Conservation (phyloP, 176 grass and related monocot species). For the Ensete ventricosum region DNA sequence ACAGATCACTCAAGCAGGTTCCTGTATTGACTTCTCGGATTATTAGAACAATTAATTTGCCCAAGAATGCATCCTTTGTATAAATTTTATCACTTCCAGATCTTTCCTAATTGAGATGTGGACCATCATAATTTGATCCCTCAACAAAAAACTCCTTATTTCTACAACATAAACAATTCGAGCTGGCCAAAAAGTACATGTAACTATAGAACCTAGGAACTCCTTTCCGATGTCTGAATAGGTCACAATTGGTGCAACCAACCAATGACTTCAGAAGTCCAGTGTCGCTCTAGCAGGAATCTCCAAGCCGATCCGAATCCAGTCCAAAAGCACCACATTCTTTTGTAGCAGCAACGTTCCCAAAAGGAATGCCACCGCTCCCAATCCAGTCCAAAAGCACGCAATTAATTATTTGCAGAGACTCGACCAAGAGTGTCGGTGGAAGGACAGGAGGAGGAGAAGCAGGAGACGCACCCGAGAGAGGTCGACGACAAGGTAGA, state of each 20-base stretch:
- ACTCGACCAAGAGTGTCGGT: neutral
- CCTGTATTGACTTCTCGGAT: too few species aligned
- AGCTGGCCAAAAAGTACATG: neutral
- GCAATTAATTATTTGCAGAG: neutral
- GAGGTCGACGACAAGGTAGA: constrained; percentile 84
- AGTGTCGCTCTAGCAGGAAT: neutral
- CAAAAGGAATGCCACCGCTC: neutral
- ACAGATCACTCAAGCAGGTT: too few species aligned
- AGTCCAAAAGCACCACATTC: too few species aligned
- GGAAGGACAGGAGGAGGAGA: neutral
- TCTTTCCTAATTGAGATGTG: neutral
- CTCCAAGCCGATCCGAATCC: neutral
- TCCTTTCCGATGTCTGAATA: neutral
- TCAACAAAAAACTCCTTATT: neutral
- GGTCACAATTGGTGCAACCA: neutral
- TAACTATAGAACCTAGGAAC: neutral
- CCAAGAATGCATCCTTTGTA: too few species aligned
- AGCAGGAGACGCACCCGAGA: constrained; percentile 46
- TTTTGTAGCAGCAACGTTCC: too few species aligned
- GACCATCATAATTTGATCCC: neutral
- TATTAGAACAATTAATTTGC: too few species aligned
- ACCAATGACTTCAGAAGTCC: neutral
- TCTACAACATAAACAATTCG: neutral
- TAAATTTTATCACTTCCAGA: too few species aligned
- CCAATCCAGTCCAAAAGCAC: neutral